phyloP scores from a whole-genome alignment of 768 basidiomycete genomes.

The Lepiota venenata region DNA sequence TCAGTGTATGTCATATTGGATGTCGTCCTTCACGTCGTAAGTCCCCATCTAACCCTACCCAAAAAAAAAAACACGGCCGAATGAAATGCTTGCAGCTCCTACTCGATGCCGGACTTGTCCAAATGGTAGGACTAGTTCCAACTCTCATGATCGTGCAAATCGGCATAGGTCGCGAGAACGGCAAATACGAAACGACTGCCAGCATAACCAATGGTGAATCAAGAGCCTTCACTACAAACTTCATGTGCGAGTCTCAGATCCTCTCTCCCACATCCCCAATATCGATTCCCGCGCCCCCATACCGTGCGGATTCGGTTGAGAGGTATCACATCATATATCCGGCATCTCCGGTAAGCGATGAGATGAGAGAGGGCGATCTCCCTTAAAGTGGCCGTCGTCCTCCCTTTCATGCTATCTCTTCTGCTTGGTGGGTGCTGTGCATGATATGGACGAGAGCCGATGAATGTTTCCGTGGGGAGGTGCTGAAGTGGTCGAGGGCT shows the following conservation, averaged over 20 bases:
- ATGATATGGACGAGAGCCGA: too few relatives aligned
- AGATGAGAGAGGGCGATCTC: not conserved
- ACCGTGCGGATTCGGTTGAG: conserved; percentile 4
- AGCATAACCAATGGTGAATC: not conserved
- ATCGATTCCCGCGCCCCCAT: conserved; percentile 5
- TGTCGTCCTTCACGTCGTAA: conserved; percentile 6
- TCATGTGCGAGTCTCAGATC: not conserved
- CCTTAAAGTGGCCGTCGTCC: not conserved
- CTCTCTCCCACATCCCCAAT: not conserved
- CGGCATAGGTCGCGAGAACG: not conserved
- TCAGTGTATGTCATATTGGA: conserved; percentile 18
- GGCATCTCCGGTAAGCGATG: not conserved
- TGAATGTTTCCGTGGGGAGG: too few relatives aligned
- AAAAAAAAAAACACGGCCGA: not conserved
- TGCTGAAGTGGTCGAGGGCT: too few relatives aligned
- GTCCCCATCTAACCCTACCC: not conserved
- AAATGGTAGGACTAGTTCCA: conserved; percentile 20
- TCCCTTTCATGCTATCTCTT: not conserved
- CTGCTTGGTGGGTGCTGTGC: too few relatives aligned
- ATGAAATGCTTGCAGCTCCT: conserved; percentile 4
- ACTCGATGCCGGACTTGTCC: conserved; percentile 25
- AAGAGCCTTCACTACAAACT: not conserved
- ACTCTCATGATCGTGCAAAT: conserved; percentile 11
- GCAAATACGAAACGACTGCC: conserved; percentile 5
- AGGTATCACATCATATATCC: conserved; percentile 3